Conservation (phyloP, 75 land plant species). For the Selaginella tamariscina region DNA sequence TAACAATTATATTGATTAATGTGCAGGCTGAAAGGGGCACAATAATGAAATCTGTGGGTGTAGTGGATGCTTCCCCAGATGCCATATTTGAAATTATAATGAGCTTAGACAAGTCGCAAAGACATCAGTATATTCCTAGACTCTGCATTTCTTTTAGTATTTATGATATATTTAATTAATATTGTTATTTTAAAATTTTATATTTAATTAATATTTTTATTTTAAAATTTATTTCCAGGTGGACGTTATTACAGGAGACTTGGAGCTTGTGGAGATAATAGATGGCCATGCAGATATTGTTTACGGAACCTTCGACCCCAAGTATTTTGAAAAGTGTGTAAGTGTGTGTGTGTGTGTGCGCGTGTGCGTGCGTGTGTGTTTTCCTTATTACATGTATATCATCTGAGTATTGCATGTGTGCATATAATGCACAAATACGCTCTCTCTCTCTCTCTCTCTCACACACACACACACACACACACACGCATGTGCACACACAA, state of each 20-base stretch:
- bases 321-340: conserved; percentile 1
- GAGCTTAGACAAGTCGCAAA: conserved; percentile 10
- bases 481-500: too few relatives aligned
- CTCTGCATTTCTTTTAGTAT: neutral
- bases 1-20: too few relatives aligned
- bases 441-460: too few relatives aligned
- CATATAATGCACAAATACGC: too few relatives aligned
- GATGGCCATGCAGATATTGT: conserved; percentile 13
- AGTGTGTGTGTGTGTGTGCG: neutral
- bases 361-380: too few relatives aligned
- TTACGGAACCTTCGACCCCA: conserved; percentile 2
- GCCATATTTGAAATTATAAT: conserved; percentile 9
- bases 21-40: conserved; percentile 1
- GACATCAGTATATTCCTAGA: neutral
- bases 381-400: neutral
- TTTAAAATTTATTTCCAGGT: too few relatives aligned
- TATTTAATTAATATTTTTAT: too few relatives aligned
- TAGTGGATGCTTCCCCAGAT: conserved; percentile 11
- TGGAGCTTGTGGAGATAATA: conserved; percentile 9
- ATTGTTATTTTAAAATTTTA: neutral
- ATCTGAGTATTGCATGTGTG: conserved; percentile 33
- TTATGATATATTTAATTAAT: neutral
- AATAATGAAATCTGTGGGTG: conserved; percentile 9
- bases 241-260: conserved; percentile 6
- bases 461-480: too few relatives aligned